Percentiles rank a stretch among this genome's conserved stretches.
Evolutionary conservation across 768 basidiomycete species (phyloP).

Genomic region (Leccinellum rugosiceps): DNA sequence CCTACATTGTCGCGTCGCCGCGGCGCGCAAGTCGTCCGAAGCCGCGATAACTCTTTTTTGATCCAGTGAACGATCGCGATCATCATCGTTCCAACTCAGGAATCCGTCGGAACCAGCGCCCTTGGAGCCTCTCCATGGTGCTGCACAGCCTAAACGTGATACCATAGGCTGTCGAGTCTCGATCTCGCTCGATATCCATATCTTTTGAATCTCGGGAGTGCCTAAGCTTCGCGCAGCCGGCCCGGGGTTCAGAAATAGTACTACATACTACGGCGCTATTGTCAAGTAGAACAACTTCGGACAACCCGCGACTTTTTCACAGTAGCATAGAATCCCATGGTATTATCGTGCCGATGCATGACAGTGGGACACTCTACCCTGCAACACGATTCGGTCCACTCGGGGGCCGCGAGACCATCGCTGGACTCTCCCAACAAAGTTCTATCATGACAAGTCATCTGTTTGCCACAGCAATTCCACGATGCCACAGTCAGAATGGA

Average conservation of each 20-base stretch:
- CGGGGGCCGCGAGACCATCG: no score
- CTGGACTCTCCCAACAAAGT: background rate
- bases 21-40: background rate
- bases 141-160: background rate
- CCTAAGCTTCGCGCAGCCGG: background rate
- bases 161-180: background rate
- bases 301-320: background rate
- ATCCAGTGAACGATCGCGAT: background rate
- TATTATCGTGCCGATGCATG: background rate
- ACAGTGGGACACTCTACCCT: background rate
- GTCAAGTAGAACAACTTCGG: background rate
- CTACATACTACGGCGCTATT: background rate
- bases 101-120: background rate
- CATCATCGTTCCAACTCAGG: background rate
- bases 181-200: conserved; percentile 5
- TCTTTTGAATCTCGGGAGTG: background rate
- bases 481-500: background rate
- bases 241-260: background rate
- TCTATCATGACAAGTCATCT: background rate
- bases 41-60: background rate
- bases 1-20: background rate
- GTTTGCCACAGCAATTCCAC: background rate
- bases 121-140: background rate
- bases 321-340: background rate
- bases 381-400: background rate